Percentiles rank a stretch among this genome's conserved stretches.
Evolutionary conservation across 331 rosid species (phyloP).

Genomic region (Acacia pycnantha): DNA sequence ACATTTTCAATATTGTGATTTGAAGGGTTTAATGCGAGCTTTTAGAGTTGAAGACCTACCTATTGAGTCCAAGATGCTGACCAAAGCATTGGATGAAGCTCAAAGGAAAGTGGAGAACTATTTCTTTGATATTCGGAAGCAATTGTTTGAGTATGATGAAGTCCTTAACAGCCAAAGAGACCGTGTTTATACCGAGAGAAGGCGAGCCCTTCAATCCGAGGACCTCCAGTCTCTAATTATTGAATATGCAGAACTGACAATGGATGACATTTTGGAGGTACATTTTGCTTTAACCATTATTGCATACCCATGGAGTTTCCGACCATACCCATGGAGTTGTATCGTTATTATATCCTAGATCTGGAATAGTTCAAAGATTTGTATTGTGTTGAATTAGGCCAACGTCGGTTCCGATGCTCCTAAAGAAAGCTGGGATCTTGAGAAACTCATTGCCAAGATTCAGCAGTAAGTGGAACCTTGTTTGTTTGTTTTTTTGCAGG

Average conservation of each 20-base stretch:
- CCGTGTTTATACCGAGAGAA: slow-evolving; percentile 90
- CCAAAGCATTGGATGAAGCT: slow-evolving; percentile 98
- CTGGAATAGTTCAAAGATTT: slow-evolving; percentile 1
- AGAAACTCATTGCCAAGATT: slow-evolving; percentile 82
- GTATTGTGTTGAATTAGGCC: slow-evolving; percentile 57
- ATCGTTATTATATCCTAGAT: not conserved
- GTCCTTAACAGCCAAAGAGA: slow-evolving; percentile 97
- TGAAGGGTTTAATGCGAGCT: slow-evolving; percentile 93
- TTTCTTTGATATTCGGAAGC: slow-evolving; percentile 95
- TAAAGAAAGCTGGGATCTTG: slow-evolving; percentile 92
- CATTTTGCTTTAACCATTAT: not conserved
- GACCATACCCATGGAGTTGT: slow-evolving; percentile 16
- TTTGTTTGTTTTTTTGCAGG: not conserved
- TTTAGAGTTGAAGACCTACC: slow-evolving; percentile 98
- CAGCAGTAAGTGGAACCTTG: slow-evolving; percentile 78
- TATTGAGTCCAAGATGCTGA: slow-evolving; percentile 94
- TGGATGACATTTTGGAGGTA: slow-evolving; percentile 92
- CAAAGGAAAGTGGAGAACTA: slow-evolving; percentile 97
- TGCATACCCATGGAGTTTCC: slow-evolving; percentile 9
- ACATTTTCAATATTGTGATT: slow-evolving; percentile 25
- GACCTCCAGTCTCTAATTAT: slow-evolving; percentile 77
- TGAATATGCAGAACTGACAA: slow-evolving; percentile 96
- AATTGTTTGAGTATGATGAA: slow-evolving; percentile 91
- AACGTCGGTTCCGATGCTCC: slow-evolving; percentile 87
- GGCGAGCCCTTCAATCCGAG: slow-evolving; percentile 90